A percentile compares a stretch with the other conserved stretches of the same genome.
Evolutionary conservation across 2,329 filamentous ascomycete genomes (phyloP).

Genomic region (Aspergillus awamori): DNA sequence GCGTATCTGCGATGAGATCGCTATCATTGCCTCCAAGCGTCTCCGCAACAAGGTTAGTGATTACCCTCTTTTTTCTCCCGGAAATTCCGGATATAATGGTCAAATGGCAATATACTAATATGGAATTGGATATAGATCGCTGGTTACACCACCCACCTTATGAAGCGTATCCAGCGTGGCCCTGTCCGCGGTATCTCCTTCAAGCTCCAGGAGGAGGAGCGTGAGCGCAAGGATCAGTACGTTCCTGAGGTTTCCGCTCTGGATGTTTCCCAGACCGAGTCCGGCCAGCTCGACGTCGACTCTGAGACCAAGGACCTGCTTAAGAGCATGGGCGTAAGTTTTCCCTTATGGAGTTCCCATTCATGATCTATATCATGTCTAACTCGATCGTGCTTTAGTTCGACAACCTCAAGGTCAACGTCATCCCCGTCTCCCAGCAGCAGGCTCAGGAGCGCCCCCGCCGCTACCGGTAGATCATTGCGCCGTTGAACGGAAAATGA

Average conservation of each 20-base stretch:
- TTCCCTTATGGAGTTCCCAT: neutral
- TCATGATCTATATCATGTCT: neutral
- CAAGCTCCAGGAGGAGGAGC: conserved; percentile 99
- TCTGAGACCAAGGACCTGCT: conserved; percentile 98
- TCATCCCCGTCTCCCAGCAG: conserved; percentile 85
- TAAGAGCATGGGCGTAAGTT: conserved; percentile 96
- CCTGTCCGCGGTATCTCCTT: conserved; percentile 99
- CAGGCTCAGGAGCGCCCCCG: conserved; percentile 81
- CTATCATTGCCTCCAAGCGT: conserved; percentile 98
- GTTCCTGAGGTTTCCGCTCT: conserved; percentile 98
- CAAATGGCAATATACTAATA: neutral
- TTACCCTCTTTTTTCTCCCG: neutral
- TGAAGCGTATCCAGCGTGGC: conserved; percentile 99
- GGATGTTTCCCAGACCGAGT: conserved; percentile 93
- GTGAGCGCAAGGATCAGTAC: conserved; percentile 99
- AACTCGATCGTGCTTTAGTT: conserved; percentile 62
- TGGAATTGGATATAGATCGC: conserved; percentile 67
- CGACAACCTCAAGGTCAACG: conserved; percentile 96
- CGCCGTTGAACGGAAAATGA: conserved; percentile 14
- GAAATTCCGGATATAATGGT: neutral
- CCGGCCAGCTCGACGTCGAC: conserved; percentile 91
- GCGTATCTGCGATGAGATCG: conserved; percentile 99
- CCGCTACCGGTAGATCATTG: conserved; percentile 52
- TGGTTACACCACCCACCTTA: conserved; percentile 96
- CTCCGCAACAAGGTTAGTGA: conserved; percentile 91